Percentiles rank a stretch among this genome's conserved stretches.
phyloP scores from a whole-genome alignment of 352 stramenopile genomes.

The Pythium scleroteichum region DNA sequence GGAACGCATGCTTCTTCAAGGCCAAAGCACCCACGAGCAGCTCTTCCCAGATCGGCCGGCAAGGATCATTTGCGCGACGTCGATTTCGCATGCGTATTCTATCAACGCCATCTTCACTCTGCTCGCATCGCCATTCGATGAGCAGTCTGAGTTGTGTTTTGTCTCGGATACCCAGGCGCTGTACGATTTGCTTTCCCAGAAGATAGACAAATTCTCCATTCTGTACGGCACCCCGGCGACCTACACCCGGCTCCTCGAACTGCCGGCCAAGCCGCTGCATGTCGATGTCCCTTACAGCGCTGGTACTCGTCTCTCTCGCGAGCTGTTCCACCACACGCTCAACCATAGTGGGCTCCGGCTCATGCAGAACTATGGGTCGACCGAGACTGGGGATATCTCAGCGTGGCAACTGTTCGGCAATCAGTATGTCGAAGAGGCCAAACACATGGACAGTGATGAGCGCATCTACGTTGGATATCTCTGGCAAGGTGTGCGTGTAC shows the following conservation, averaged over 20 bases:
- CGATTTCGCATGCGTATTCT: constrained; percentile 83
- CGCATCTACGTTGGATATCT: constrained; percentile 61
- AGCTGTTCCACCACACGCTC: constrained; percentile 55
- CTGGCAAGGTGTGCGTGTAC: constrained; percentile 67
- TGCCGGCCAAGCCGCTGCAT: constrained; percentile 51
- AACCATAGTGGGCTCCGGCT: constrained; percentile 62
- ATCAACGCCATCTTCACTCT: constrained; percentile 87
- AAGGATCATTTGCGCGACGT: constrained; percentile 74
- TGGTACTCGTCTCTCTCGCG: constrained; percentile 52
- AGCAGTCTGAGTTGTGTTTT: constrained; percentile 73
- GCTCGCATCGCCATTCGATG: constrained; percentile 63
- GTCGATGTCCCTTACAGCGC: constrained; percentile 76
- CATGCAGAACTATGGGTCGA: constrained; percentile 89
- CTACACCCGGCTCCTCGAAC: constrained; percentile 65
- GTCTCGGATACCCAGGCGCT: constrained; percentile 47
- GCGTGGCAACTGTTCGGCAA: constrained; percentile 61
- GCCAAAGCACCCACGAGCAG: constrained; percentile 68
- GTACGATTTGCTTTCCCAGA: constrained; percentile 46
- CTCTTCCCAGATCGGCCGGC: constrained; percentile 66
- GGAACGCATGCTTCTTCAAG: constrained; percentile 76
- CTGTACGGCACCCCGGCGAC: constrained; percentile 82
- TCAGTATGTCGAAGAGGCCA: constrained; percentile 39
- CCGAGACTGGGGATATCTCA: constrained; percentile 80
- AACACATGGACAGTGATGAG: constrained; percentile 39
- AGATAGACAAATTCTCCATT: constrained; percentile 42